Evolutionary conservation across 495 filamentous ascomycete genomes (phyloP), one percentile per base, ranked within the genome.

Genomic region (Hyaloscypha hepaticicola): DNA sequence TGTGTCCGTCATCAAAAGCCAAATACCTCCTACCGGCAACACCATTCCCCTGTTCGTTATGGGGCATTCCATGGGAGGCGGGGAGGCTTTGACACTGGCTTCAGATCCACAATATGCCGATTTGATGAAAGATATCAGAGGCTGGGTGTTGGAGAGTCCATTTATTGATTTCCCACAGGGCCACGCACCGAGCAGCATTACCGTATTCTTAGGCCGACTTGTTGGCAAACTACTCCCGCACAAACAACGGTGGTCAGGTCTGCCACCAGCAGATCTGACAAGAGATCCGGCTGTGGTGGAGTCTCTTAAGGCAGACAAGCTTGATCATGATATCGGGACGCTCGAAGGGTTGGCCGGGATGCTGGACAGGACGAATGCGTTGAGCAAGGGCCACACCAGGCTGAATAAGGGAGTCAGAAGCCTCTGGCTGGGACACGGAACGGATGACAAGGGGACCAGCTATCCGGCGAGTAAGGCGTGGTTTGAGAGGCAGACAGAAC

Each of bases 61-160:
- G 73, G 92, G 92, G 57, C 92, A 96, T 76, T 91, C 87, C 41
- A 92, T 88, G 87, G 93, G 93, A 72, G 93, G 93, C 52, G 90
- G 83, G 19, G 78, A 92, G 68, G 84, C 86, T 16, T 76, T 93
- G 3, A 79, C 78, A 6, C 66, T 85, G 5, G 74, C 74, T 38
- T 74, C 70, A 48, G 76, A 78, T 61, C 68, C 76, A 1, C n/a
- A 62, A 29, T 80, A 82, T 72, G 68, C 76, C 58, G 78, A 81
- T 55, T 22, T 76, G 11, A 67, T 80, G 26, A 61, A 67, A 65
- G 80, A 82, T 72, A 68, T 86, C n/a, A 73, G 84, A 11, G 91
- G 91, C 34, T 87, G 87, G 76, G 67, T 95, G 22, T 72, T 85
- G 14, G 85, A 91, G 71, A 76, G 82, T 3, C 91, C 93, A 2